Conservation (phyloP, 768 basidiomycete species). For the Wakefieldia striispora region DNA sequence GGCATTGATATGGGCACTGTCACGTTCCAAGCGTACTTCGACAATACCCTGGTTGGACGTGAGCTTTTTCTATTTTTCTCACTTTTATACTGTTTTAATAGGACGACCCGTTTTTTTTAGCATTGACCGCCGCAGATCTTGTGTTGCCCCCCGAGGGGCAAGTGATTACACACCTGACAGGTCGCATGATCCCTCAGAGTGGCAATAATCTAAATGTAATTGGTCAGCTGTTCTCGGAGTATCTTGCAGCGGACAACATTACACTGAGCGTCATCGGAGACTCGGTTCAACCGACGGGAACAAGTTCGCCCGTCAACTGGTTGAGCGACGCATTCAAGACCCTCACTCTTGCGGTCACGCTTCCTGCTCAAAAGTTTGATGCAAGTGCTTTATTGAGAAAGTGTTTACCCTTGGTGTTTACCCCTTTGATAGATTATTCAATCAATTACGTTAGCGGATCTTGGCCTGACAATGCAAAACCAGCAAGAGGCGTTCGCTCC, state of each 20-base stretch:
- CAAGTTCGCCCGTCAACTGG: slow-evolving; percentile 54
- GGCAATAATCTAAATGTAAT: slow-evolving; percentile 52
- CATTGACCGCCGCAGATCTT: slow-evolving; percentile 49
- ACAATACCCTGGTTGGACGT: slow-evolving; percentile 59
- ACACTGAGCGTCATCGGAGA: slow-evolving; percentile 58
- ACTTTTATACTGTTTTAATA: background rate
- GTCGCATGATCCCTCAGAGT: slow-evolving; percentile 61
- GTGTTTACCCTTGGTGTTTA: background rate
- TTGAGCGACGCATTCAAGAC: slow-evolving; percentile 70
- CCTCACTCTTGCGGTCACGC: slow-evolving; percentile 54
- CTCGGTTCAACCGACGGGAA: slow-evolving; percentile 57
- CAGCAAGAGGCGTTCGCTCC: slow-evolving; percentile 58
- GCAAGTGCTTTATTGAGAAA: slow-evolving; percentile 28
- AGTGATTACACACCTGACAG: slow-evolving; percentile 54
- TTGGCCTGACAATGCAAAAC: slow-evolving; percentile 51
- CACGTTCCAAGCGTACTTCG: slow-evolving; percentile 60
- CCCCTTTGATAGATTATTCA: slow-evolving; percentile 48
- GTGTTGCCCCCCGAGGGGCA: slow-evolving; percentile 47
- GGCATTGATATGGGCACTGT: slow-evolving; percentile 69
- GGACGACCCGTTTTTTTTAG: slow-evolving; percentile 33
- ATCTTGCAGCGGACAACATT: slow-evolving; percentile 60
- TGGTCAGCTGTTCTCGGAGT: slow-evolving; percentile 65
- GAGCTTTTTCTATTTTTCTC: slow-evolving; percentile 28
- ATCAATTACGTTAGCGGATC: slow-evolving; percentile 57
- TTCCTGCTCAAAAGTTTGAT: slow-evolving; percentile 59